Evolutionary conservation across 371 early-diverging fungal species (phyloP), one percentile per base, ranked within the genome.

Genomic region (Blakeslea trispora): DNA sequence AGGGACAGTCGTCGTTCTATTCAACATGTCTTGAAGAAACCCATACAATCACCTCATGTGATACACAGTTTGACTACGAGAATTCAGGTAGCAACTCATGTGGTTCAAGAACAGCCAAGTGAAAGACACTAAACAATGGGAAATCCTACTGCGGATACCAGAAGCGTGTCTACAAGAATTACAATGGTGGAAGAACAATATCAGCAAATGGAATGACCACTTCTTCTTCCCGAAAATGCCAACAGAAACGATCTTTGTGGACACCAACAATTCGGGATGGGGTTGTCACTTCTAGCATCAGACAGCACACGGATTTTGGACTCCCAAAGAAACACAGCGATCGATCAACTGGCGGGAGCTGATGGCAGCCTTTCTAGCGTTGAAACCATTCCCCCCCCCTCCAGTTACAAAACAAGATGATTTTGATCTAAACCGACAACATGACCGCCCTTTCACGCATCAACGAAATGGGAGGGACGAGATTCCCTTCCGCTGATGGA

Each of bases 391-490:
- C 41, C 61, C 5, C 2, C 17, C n/a, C n/a, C n/a, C n/a, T n/a
- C n/a, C n/a, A 1, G 2, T 19, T 31, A 14, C 15, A n/a, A 41
- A 48, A 66, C 31, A 51, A 50, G 1, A 59, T 55, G 0, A 42
- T 65, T 5, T 37, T 73, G 17, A 66, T 67, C 13, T 49, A 49
- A 5, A 64, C 66, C 10, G 67, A 69, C 67, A 73, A 73, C 44
- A 61, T 41, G 0, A 73, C 63, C 9, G 49, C 57, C 2, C 48
- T 59, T 17, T n/a, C 62, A 0, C 66, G 66, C 24, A 62, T 61
- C 40, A 72, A 72, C 59, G 57, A 60, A 17, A 64, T 65, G 45
- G 68, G 65, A 24, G 61, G 64, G 1, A 68, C 64, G 10, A 54
- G 61, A 2, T 68, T n/a, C 72, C 1, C 32, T 60, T 0, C 45